Conservation (phyloP, 257 asterid genomes). For the Nicotiana attenuata region DNA sequence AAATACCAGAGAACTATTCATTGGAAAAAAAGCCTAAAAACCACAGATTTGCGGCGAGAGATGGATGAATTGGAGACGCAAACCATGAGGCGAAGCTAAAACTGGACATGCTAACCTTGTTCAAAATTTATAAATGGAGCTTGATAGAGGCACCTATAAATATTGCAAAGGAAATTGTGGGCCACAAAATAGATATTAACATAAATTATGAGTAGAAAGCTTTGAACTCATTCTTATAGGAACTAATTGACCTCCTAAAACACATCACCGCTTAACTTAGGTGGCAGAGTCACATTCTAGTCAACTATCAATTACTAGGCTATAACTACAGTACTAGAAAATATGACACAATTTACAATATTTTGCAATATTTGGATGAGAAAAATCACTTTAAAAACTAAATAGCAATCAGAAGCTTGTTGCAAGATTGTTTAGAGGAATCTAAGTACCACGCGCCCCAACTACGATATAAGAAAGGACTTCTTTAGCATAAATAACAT, state of each 20-base stretch:
- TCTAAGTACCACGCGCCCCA: not conserved
- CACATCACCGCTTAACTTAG: not conserved
- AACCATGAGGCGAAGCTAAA: not conserved
- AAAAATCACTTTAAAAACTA: not conserved
- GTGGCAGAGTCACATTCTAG: not conserved
- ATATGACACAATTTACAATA: not conserved
- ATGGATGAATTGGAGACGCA: not conserved
- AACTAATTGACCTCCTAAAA: not conserved
- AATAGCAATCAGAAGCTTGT: not conserved
- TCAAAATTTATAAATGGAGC: not conserved
- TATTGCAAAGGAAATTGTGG: not conserved
- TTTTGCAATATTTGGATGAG: not conserved
- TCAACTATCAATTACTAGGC: not conserved
- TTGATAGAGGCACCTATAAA: not conserved
- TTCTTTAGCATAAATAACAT: no score
- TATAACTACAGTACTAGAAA: not conserved
- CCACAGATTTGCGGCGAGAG: not conserved
- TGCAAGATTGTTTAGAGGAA: not conserved
- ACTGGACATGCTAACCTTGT: not conserved
- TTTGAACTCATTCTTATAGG: not conserved
- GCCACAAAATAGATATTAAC: not conserved
- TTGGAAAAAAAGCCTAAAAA: not conserved
- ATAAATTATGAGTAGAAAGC: not conserved
- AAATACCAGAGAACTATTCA: not conserved
- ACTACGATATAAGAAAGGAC: not conserved